Base-by-base conservation (phyloP, 768 basidiomycete species). In the Lentinula aciculospora region DNA sequence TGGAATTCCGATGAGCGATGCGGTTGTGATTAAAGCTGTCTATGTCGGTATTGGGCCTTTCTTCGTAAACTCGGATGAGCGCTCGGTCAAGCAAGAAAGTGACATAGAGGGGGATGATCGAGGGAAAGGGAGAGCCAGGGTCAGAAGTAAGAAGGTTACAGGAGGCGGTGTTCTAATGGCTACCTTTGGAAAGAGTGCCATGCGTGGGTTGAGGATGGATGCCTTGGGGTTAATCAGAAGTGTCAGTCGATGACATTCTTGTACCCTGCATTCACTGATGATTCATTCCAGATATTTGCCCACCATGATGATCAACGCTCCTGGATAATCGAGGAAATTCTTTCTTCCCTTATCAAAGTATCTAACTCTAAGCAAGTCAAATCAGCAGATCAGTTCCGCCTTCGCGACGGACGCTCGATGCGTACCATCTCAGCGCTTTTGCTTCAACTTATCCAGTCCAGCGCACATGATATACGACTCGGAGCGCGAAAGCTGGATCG, bases 241-340 rank as follows among this genome's bases (percentile, higher is more conserved):
- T 63, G 94, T 97, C 66, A 74, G 89, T 72, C 15, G 27, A 53
- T 34, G 36, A 9, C 9, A 56, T 39, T 50, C 25, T 19, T 17
- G 9, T 50, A n/a, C 53, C 31, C n/a, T 21, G 8, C 51, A 27
- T 29, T 39, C 32, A n/a, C 10, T 23, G 49, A 32, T 39, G 0
- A 64, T 25, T 23, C 13, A 23, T 31, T 4, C 29, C 46, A 97
- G 95, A 87, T 95, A 31, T 98, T 97, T 64, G 91, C 92, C 12
- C 89, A 88, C 61, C 86, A 98, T 66, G 85, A 91, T 62, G 88
- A 88, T 42, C 97, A 99, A 69, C 76, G 97, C 8, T 85, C 88
- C 0, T 97, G 94, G 94, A 96, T 98, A 61, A 88, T 98, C n/a
- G 95, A 98, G 68, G 97, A 98, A 70, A 95, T 98, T 32, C 67